Evolutionary conservation across 139 green algal genomes (phyloP), one percentile per base, ranked within the genome.

Genomic region (Mesostigma viride): DNA sequence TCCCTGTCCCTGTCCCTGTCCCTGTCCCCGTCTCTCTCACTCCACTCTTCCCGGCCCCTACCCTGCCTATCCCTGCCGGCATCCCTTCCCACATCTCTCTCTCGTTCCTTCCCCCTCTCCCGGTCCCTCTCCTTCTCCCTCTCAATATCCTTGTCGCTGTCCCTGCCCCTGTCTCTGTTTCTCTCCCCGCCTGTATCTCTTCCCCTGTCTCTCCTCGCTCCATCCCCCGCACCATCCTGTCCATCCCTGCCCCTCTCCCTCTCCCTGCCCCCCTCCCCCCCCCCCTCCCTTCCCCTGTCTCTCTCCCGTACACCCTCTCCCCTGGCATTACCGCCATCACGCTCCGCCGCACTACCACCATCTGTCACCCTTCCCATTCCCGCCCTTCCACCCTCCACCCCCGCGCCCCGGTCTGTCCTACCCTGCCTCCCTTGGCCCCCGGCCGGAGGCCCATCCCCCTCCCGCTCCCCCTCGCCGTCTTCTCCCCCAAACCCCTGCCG

Each of bases 51-150:
- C n/a, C n/a, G n/a, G n/a, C n/a, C n/a, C n/a, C n/a, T n/a, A n/a
- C n/a, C n/a, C n/a, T n/a, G n/a, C n/a, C n/a, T n/a, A n/a, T n/a
- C n/a, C n/a, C n/a, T n/a, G n/a, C n/a, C n/a, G n/a, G n/a, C n/a
- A n/a, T n/a, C n/a, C n/a, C n/a, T n/a, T n/a, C n/a, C n/a, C n/a
- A n/a, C n/a, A n/a, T n/a, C n/a, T n/a, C n/a, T n/a, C n/a, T n/a
- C n/a, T n/a, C n/a, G n/a, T n/a, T n/a, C n/a, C n/a, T n/a, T n/a
- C n/a, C n/a, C n/a, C n/a, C n/a, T n/a, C n/a, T n/a, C n/a, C n/a
- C n/a, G n/a, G n/a, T n/a, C n/a, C n/a, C n/a, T n/a, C n/a, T 51
- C 31, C 34, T 72, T 56, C 47, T 45, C 64, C 11, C 60, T 17
- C 28, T 51, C 65, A 68, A 6, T 31, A 30, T 26, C 65, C 26